These are phyloP conservation scores for Maudiozyma barnettii DNA, from an alignment of 805 yeast genomes.

Conservation along the genomic window DNA sequence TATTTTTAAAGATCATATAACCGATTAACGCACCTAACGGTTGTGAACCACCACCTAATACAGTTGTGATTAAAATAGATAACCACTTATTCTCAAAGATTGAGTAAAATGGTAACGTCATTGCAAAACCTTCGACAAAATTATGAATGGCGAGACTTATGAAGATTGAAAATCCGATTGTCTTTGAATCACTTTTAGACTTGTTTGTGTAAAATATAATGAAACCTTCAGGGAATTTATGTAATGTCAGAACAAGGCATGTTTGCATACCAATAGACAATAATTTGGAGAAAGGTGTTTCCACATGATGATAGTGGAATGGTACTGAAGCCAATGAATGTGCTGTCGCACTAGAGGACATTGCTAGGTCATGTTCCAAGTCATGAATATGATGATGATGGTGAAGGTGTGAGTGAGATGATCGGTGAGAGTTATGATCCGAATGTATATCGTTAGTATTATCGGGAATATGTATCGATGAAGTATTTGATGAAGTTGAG, in stretches of 20 bases:
- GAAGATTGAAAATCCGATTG: slow-evolving; percentile 71
- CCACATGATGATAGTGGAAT: slow-evolving; percentile 48
- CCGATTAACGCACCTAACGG: slow-evolving; percentile 84
- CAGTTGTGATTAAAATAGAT: slow-evolving; percentile 56
- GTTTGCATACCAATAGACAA: slow-evolving; percentile 87
- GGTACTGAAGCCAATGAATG: neutral
- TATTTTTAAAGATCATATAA: slow-evolving; percentile 37
- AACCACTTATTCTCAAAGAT: slow-evolving; percentile 52
- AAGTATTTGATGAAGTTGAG: neutral
- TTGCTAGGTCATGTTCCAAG: neutral
- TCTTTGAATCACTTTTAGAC: slow-evolving; percentile 21
- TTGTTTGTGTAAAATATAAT: slow-evolving; percentile 64
- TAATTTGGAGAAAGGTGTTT: slow-evolving; percentile 68
- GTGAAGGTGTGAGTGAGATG: neutral
- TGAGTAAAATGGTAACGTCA: slow-evolving; percentile 82
- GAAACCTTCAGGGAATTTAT: slow-evolving; percentile 93
- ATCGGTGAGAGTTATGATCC: neutral
- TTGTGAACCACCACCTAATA: slow-evolving; percentile 77
- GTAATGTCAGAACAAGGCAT: slow-evolving; percentile 74
- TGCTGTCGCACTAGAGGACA: neutral
- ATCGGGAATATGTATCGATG: neutral
- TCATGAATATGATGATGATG: neutral
- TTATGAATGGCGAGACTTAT: slow-evolving; percentile 82
- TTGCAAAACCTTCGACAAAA: slow-evolving; percentile 87
- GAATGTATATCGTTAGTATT: neutral